Conservation (phyloP, 2,329 filamentous ascomycete genomes). For the Epichloe scottii region DNA sequence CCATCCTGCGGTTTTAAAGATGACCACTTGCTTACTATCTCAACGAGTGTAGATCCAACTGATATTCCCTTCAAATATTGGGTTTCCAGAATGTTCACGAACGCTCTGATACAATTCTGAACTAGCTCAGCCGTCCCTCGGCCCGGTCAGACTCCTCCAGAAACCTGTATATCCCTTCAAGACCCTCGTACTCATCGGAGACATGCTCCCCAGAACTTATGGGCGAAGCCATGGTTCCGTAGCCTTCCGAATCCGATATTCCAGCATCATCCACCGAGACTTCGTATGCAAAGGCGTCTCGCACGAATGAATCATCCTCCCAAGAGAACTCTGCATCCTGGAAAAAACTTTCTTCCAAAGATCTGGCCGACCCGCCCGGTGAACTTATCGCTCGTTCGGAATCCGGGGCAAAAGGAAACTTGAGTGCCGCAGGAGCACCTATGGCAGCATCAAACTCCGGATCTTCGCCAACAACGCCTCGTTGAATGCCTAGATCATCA, state of each 20-base stretch:
- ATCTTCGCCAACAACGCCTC: slow-evolving; percentile 71
- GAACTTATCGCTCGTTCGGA: slow-evolving; percentile 27
- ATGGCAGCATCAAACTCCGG: slow-evolving; percentile 53
- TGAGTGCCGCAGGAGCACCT: slow-evolving; percentile 61
- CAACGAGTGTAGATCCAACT: slow-evolving; percentile 13
- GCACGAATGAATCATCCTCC: slow-evolving; percentile 22
- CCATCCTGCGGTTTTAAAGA: neutral
- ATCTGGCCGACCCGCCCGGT: slow-evolving; percentile 35
- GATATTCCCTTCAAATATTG: neutral
- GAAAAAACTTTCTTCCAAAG: slow-evolving; percentile 28
- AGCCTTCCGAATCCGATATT: slow-evolving; percentile 34
- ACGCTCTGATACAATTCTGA: neutral
- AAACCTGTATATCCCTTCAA: slow-evolving; percentile 46
- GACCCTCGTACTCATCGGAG: slow-evolving; percentile 39
- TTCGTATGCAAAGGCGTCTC: slow-evolving; percentile 30
- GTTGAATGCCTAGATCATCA: slow-evolving; percentile 71
- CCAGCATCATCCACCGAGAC: slow-evolving; percentile 33
- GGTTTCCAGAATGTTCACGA: neutral
- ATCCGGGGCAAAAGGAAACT: slow-evolving; percentile 74
- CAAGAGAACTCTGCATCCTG: slow-evolving; percentile 23
- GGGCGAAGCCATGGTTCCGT: slow-evolving; percentile 37
- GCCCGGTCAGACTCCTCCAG: slow-evolving; percentile 43
- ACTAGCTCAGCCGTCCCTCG: slow-evolving; percentile 20
- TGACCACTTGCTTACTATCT: no score
- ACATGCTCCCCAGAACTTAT: slow-evolving; percentile 30